Evolutionary conservation across 176 grass and related monocot genomes (phyloP), one percentile per base, ranked within the genome.

Genomic region (Carex kokanica): DNA sequence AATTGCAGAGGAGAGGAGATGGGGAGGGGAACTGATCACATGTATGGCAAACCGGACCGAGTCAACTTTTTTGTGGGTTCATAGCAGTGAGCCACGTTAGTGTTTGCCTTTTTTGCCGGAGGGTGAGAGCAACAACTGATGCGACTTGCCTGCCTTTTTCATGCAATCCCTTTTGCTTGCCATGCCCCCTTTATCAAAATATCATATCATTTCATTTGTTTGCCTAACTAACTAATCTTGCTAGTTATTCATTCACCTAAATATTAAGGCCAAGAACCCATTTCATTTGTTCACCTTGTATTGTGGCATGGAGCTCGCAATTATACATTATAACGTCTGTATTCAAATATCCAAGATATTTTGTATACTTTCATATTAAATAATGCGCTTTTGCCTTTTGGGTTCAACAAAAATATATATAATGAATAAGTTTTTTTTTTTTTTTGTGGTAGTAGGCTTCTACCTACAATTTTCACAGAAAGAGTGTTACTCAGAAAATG

Each of bases 121-220:
- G 15, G 6, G 43, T 81, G 80, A 67, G 80, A 82, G 80, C 80
- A 64, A 82, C 47, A 1, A 34, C 20, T 82, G 80, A 82, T 53
- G 60, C 36, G 80, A 82, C 80, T 53, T 82, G 60, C 25, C 13
- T 67, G 16, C 25, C 63, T 82, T 51, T 74, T 74, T 6, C 11
- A 74, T 74, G 71, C 12, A 14, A 29, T 27, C 45, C 45, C 21
- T 53, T 74, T 53, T 8, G 11, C 20, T 53, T 74, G 45, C 45
- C 40, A n/a, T 15, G 43, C 45, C 9, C 9, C 45, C 40, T 43
- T 74, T 70, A 43, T 70, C 66, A 70, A 43, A 20, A 70, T 41
- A 70, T n/a, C 66, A 4, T 71, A 45, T 16, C 38, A 43, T 31
- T 45, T 9, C 38, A 43, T 43, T 43, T 43, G 6, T 43, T 43